Percentiles rank a stretch among this genome's conserved stretches.
These are phyloP conservation scores for Candida takata DNA, from an alignment of 805 yeast genomes.

Conservation along the genomic window DNA sequence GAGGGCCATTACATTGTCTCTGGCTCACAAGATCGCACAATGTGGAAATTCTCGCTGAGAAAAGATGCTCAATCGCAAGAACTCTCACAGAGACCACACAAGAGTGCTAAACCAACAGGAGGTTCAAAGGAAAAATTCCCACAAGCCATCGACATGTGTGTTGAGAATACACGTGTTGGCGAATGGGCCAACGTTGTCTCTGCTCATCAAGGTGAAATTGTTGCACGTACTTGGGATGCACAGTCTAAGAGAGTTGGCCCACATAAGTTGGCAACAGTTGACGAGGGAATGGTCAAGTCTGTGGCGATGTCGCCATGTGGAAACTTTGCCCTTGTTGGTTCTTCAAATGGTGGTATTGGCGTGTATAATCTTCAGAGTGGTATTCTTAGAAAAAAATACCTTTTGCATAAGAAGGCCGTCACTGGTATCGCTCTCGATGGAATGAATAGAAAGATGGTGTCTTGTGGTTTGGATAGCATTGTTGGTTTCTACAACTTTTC, in stretches of 20 bases:
- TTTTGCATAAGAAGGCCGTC: conserved; percentile 68
- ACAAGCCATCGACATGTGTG: conserved; percentile 63
- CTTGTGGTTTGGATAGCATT: conserved; percentile 82
- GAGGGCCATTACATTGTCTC: conserved; percentile 80
- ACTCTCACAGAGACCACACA: conserved; percentile 67
- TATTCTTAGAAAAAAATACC: conserved; percentile 59
- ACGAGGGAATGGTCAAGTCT: conserved; percentile 65
- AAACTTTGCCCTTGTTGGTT: conserved; percentile 88
- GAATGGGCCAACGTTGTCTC: conserved; percentile 94
- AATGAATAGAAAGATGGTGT: conserved; percentile 81
- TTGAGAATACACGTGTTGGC: conserved; percentile 67
- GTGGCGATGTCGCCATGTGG: conserved; percentile 90
- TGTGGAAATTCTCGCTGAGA: conserved; percentile 89
- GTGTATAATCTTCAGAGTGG: conserved; percentile 92
- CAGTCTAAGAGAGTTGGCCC: conserved; percentile 74
- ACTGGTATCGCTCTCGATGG: conserved; percentile 89
- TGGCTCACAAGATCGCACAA: conserved; percentile 76
- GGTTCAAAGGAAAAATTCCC: conserved; percentile 73
- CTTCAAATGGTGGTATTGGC: conserved; percentile 76
- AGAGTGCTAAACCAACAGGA: conserved; percentile 39
- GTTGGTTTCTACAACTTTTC: conserved; percentile 85
- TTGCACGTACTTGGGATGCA: conserved; percentile 90
- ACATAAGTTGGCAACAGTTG: conserved; percentile 64
- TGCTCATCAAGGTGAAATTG: conserved; percentile 73
- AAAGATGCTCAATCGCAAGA: conserved; percentile 97